phyloP scores from a whole-genome alignment of 306 rosid species.

The Mucuna pruriens region DNA sequence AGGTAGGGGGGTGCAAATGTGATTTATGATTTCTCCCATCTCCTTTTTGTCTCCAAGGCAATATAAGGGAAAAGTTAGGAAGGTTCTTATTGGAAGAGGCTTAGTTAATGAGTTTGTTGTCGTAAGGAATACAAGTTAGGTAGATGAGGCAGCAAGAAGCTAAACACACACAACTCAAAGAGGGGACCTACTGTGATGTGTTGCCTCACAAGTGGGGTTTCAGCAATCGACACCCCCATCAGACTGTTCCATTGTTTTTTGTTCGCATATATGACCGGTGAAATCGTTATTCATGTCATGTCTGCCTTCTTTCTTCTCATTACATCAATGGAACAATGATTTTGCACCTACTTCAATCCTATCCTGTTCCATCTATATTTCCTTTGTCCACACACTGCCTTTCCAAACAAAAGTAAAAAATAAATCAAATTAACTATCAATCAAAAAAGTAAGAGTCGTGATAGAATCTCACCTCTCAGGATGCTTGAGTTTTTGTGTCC shows the following conservation, averaged over 20 bases:
- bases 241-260: conserved; percentile 37
- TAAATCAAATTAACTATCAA: no score
- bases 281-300: conserved; percentile 13
- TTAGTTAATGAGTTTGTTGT: conserved; percentile 3
- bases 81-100: conserved; percentile 15
- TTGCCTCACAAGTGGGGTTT: conserved; percentile 33
- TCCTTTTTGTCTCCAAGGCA: not conserved
- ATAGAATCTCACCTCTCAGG: no score
- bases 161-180: not conserved
- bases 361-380: not conserved
- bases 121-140: conserved; percentile 16
- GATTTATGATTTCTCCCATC: not conserved
- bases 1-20: not conserved
- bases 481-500: no score
- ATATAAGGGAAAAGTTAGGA: not conserved
- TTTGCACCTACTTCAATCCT: conserved; percentile 21
- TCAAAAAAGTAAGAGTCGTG: no score
- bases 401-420: not conserved
- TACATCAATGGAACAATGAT: not conserved
- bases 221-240: conserved; percentile 1
- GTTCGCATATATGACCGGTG: not conserved
- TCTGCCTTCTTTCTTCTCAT: conserved; percentile 16
- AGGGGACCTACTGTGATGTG: conserved; percentile 25
- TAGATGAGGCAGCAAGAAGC: conserved; percentile 33
- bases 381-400: not conserved